Conservation (phyloP, 192 early-diverging fungal species). For the Powellomyces hirtus region DNA sequence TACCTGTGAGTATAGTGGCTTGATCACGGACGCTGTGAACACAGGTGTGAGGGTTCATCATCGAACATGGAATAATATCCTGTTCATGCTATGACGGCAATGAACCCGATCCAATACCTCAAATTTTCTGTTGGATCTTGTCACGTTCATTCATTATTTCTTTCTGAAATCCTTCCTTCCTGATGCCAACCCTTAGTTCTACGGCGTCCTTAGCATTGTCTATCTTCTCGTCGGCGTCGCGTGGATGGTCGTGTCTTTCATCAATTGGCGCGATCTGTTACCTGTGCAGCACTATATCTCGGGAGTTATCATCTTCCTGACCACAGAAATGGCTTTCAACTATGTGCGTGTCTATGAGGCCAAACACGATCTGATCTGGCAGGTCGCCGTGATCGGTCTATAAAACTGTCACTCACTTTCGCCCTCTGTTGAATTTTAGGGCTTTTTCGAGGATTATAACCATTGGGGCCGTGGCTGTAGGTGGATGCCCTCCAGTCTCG, state of each 20-base stretch:
- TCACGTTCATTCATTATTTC: not conserved
- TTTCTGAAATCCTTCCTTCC: not conserved
- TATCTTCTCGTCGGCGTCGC: constrained; percentile 72
- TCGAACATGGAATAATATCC: no score
- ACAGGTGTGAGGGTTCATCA: no score
- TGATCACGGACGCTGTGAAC: no score
- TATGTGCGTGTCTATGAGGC: no score
- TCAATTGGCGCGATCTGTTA: constrained; percentile 86
- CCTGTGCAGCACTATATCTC: constrained; percentile 90
- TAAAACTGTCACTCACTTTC: constrained; percentile 74
- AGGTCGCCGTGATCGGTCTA: constrained; percentile 44
- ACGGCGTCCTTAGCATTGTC: constrained; percentile 67
- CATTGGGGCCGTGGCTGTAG: constrained; percentile 29
- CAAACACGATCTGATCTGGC: no score
- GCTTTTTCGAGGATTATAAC: constrained; percentile 50
- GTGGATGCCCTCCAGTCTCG: no score
- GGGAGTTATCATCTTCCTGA: constrained; percentile 79
- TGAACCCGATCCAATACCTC: not conserved
- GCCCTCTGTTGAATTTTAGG: no score
- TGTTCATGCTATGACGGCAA: no score
- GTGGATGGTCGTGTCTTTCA: constrained; percentile 78
- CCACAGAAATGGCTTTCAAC: constrained; percentile 90
- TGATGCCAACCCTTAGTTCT: no score
- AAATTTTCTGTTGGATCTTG: not conserved
- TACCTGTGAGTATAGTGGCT: no score